A percentile compares a stretch with the other conserved stretches of the same genome.
These are phyloP conservation scores for Pythium brachiatum DNA, from an alignment of 352 stramenopile species.

Conservation along the genomic window DNA sequence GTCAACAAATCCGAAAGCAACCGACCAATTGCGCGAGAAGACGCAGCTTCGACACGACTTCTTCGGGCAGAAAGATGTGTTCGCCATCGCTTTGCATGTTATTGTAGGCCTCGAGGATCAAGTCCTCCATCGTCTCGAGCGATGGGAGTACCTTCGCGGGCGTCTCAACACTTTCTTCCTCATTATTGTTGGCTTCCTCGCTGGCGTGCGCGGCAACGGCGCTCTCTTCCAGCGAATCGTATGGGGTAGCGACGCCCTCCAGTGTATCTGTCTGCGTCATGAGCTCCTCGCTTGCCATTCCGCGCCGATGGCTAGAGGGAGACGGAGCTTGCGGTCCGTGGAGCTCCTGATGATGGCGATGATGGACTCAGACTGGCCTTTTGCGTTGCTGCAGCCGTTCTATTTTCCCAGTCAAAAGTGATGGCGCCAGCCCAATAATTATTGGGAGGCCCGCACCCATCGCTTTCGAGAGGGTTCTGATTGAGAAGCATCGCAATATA, in stretches of 20 bases:
- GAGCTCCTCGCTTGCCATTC: background rate
- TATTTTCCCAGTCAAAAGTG: slow-evolving; percentile 26
- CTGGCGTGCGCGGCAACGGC: background rate
- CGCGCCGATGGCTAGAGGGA: background rate
- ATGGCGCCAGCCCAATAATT: slow-evolving; percentile 17
- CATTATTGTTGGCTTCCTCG: slow-evolving; percentile 2
- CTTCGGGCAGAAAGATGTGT: slow-evolving; percentile 67
- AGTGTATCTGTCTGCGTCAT: slow-evolving; percentile 3
- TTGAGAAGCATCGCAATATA: background rate
- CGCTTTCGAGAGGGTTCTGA: slow-evolving; percentile 16
- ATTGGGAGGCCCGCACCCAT: slow-evolving; percentile 11
- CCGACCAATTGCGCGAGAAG: slow-evolving; percentile 48
- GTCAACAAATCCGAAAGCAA: background rate
- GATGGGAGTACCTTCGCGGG: slow-evolving; percentile 20
- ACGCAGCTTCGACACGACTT: slow-evolving; percentile 68
- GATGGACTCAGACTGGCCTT: slow-evolving; percentile 2
- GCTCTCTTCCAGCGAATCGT: background rate
- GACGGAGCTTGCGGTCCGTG: background rate
- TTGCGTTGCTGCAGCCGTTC: slow-evolving; percentile 21
- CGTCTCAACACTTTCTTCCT: slow-evolving; percentile 24
- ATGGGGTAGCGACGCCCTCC: background rate
- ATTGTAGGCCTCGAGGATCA: slow-evolving; percentile 81
- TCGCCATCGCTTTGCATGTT: slow-evolving; percentile 83
- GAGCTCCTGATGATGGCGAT: background rate
- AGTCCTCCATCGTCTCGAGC: slow-evolving; percentile 55